These are phyloP conservation scores for Aspergillus neoniger DNA, from an alignment of 2,329 filamentous ascomycete species.

Conservation along the genomic window DNA sequence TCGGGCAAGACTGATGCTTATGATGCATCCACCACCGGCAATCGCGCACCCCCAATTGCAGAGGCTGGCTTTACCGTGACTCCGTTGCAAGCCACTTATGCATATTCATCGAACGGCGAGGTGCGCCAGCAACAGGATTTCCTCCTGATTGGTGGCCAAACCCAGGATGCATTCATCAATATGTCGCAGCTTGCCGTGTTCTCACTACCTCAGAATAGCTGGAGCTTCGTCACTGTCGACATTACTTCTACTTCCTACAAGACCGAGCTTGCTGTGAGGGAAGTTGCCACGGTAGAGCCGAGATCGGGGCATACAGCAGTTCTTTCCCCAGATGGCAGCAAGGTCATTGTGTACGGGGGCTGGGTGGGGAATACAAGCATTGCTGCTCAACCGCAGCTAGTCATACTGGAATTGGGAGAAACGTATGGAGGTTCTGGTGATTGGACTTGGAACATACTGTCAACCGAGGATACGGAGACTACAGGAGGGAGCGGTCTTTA, in stretches of 20 bases:
- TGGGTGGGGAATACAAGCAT: slow-evolving; percentile 84
- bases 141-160: slow-evolving; percentile 83
- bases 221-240: slow-evolving; percentile 76
- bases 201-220: slow-evolving; percentile 80
- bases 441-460: slow-evolving; percentile 49
- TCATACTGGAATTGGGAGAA: slow-evolving; percentile 71
- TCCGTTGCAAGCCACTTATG: slow-evolving; percentile 67
- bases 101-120: slow-evolving; percentile 63
- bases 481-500: slow-evolving; percentile 54
- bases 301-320: slow-evolving; percentile 88
- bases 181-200: slow-evolving; percentile 90
- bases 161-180: slow-evolving; percentile 80
- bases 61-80: slow-evolving; percentile 89
- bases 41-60: slow-evolving; percentile 67
- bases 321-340: slow-evolving; percentile 73
- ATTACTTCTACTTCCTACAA: slow-evolving; percentile 43
- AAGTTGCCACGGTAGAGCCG: slow-evolving; percentile 65
- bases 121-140: slow-evolving; percentile 75
- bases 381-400: slow-evolving; percentile 79
- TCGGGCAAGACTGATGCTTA: slow-evolving; percentile 35
- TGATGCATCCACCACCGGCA: slow-evolving; percentile 50
- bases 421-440: slow-evolving; percentile 61
- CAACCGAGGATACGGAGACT: slow-evolving; percentile 42
- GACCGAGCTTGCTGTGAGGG: slow-evolving; percentile 59
- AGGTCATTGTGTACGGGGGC: slow-evolving; percentile 79